phyloP scores from a whole-genome alignment of 257 asterid species.

The Craterostigma plantagineum region DNA sequence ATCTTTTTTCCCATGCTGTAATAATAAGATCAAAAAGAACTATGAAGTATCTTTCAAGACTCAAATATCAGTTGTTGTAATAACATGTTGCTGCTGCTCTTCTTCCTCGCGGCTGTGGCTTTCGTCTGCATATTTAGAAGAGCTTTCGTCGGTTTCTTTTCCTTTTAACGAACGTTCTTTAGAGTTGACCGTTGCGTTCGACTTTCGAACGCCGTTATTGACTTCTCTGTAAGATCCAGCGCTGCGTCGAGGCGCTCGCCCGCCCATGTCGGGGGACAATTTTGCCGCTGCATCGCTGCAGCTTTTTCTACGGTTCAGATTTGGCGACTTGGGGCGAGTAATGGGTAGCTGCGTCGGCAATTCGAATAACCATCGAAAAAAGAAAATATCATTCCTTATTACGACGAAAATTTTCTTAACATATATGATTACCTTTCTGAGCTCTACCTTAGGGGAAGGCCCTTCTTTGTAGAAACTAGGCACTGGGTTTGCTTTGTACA shows the following conservation, averaged over 20 bases:
- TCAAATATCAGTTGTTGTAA: too few species aligned
- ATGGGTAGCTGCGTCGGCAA: conserved; percentile 56
- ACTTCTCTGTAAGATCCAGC: conserved; percentile 23
- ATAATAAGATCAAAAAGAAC: too few species aligned
- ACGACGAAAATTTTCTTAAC: too few species aligned
- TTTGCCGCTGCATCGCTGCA: conserved; percentile 50
- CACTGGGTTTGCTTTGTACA: conserved; percentile 74
- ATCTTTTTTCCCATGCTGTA: too few species aligned
- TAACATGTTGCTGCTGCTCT: too few species aligned
- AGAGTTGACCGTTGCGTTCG: conserved; percentile 16
- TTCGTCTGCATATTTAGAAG: too few species aligned
- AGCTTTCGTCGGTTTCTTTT: conserved; percentile 7
- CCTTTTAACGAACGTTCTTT: too few species aligned
- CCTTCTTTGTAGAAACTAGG: conserved; percentile 78
- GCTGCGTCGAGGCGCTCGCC: conserved; percentile 32
- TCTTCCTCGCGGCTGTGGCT: too few species aligned
- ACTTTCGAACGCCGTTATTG: conserved; percentile 16
- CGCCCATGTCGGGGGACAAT: conserved; percentile 24
- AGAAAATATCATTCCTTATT: too few species aligned
- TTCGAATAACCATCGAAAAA: background rate
- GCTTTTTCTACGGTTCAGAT: conserved; percentile 67
- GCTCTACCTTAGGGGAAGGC: conserved; percentile 70
- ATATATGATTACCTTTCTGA: conserved; percentile 54
- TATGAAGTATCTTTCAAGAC: too few species aligned
- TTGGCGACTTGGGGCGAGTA: conserved; percentile 94